These are phyloP conservation scores for Aegilops umbellulata DNA, from an alignment of 176 grass and related monocot genomes.

Conservation along the genomic window DNA sequence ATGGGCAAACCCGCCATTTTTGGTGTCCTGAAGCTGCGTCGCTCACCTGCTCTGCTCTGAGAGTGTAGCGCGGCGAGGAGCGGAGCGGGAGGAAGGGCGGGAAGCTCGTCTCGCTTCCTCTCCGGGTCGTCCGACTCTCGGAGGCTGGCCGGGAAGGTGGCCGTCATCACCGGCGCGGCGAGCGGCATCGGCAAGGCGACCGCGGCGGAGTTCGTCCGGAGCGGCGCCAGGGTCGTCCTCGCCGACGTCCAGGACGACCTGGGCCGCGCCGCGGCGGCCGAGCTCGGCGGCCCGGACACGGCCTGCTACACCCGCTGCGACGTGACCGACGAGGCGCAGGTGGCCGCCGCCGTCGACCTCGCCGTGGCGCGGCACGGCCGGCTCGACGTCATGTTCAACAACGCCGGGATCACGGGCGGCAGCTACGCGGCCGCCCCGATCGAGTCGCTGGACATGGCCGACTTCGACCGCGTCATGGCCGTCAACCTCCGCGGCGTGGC, in stretches of 20 bases:
- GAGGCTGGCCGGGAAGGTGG: constrained; percentile 4
- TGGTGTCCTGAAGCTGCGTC: neutral
- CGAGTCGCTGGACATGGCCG: neutral
- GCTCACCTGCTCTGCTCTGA: neutral
- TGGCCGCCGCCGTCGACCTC: neutral
- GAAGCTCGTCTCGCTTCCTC: neutral
- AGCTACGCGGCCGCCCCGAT: neutral
- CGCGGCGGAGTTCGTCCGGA: neutral
- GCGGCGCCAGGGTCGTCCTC: neutral
- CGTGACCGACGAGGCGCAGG: constrained; percentile 8
- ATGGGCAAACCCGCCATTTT: neutral
- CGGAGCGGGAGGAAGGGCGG: neutral
- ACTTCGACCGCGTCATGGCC: constrained; percentile 59
- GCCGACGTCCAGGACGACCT: neutral
- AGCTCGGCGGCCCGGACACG: neutral
- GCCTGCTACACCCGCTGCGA: neutral
- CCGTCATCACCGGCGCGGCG: neutral
- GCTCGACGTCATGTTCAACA: constrained; percentile 1
- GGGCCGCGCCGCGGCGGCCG: neutral
- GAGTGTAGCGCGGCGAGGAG: neutral
- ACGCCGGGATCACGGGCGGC: neutral
- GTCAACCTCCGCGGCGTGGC: constrained; percentile 46
- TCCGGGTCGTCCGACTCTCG: neutral
- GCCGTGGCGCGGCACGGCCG: neutral
- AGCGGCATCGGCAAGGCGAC: neutral